Conservation (phyloP, 768 basidiomycete species). For the Jaapia argillacea region DNA sequence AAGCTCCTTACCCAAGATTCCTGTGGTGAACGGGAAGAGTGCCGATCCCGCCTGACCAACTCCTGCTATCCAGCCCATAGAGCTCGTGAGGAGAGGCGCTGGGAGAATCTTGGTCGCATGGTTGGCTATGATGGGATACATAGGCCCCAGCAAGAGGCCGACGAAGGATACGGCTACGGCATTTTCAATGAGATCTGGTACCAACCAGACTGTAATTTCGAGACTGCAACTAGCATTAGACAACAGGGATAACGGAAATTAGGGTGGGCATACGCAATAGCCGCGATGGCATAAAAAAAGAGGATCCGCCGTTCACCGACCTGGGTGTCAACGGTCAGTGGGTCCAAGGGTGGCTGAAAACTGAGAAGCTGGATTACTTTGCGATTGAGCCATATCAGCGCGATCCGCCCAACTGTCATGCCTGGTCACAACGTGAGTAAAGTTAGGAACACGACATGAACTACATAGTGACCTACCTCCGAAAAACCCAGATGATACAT, state of each 20-base stretch:
- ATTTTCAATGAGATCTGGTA: conserved; percentile 39
- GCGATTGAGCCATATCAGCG: conserved; percentile 39
- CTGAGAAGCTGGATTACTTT: conserved; percentile 23
- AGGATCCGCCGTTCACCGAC: conserved; percentile 27
- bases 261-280: conserved; percentile 22
- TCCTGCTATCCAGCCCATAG: conserved; percentile 43
- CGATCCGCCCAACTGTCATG: conserved; percentile 41
- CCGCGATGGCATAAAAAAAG: conserved; percentile 24
- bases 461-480: conserved; percentile 18
- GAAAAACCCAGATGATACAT: conserved; percentile 41
- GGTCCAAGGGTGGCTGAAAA: neutral
- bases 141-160: conserved; percentile 40
- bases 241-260: neutral
- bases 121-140: conserved; percentile 35
- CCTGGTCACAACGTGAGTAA: too few species aligned
- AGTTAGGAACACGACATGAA: too few species aligned
- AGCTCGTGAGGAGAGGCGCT: conserved; percentile 10
- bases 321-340: conserved; percentile 8
- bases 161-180: conserved; percentile 45
- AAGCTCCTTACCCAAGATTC: too few species aligned
- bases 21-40: conserved; percentile 40
- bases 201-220: conserved; percentile 49
- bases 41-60: conserved; percentile 43
- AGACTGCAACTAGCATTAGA: conserved; percentile 23
- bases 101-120: conserved; percentile 32